Evolutionary conservation across 306 rosid species (phyloP), one percentile per base, ranked within the genome.

Genomic region (Glycine latifolia): DNA sequence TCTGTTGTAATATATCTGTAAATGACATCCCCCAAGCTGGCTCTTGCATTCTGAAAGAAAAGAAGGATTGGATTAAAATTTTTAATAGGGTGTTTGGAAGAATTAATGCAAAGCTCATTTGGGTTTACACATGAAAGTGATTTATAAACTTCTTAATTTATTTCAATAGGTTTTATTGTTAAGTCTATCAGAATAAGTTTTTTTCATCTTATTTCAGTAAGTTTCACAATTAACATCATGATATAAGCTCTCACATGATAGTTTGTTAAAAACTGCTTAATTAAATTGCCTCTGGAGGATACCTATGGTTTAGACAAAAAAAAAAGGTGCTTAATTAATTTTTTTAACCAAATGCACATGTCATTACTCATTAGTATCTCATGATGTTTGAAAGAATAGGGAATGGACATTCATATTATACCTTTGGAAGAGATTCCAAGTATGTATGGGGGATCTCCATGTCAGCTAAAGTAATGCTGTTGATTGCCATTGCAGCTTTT

Each of bases 381-480:
- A 14, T 8, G 41, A 15, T 39, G 53, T 68, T 63, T 44, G 52
- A 67, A 65, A 72, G 44, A 41, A 55, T n/a, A 53, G 43, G 56
- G 35, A 81, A 66, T 33, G 69, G 2, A 26, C 6, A 68, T 39
- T 37, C 41, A 14, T 1, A 44, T 68, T 10, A 46, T 86, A 92
- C 99, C 97, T 91, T 95, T n/a, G 98, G 99, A 85, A 95, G 95
- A 83, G 93, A 83, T 52, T 93, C 97, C 39, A 95, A 85, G 75
- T 91, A 95, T 10, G 94, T 71, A 37, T 91, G 86, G 1, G 97
- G 98, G 79, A 93, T 85, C 60, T 87, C 89, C 79, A 93, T 89
- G 73, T 95, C 99, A 75, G 95, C 92, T 67, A 95, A 82, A 81
- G 98, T 75, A 31, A 66, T 85, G 65, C 81, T 88, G 79, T 95